Evolutionary conservation across 805 yeast species (phyloP), one percentile per base, ranked within the genome.

Genomic region (Komagataella populi): DNA sequence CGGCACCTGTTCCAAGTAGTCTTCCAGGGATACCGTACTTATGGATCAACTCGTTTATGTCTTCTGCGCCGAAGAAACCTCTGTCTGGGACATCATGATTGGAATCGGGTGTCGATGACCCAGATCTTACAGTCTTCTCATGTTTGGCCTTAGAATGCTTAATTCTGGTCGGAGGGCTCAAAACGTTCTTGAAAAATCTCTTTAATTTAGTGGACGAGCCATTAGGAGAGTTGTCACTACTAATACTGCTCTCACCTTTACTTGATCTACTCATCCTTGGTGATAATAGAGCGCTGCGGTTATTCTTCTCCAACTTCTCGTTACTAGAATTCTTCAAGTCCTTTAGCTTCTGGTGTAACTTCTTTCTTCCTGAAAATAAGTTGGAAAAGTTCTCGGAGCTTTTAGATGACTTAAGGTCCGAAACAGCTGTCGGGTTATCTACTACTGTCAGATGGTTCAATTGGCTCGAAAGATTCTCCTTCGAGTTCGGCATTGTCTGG

Each of bases 1-100:
- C 90, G 1, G 97, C 97, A 12, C 98, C 98, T 53, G 90, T 81
- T 20, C 98, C 98, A 49, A 88, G 70, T 20, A 83, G 70, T 55
- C 76, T 76, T 10, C 95, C 95, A 2, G 83, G 76, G 22, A 80
- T 72, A 45, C 95, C 93, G 65, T 87, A 88, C 58, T 84, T 83
- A 50, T 79, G 74, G 52, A 78, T 63, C 46, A 77, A 54, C 51
- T 68, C 71, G 23, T 63, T 61, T 14, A 30, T 30, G 39, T 30
- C 39, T 12, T 30, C 39, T 10, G 39, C 39, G 39, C 39, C 39
- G 8, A 30, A 30, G n/a, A 30, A 30, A 10, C 39, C 39, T 10
- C 39, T n/a, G n/a, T 30, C 39, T 2, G 39, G 14, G 18, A 45
- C 24, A 8, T 45, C 16, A 16, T 22, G 22, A 17, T 22, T 45